These are phyloP conservation scores for Kodamaea lidongshanica DNA, from an alignment of 805 yeast species.

Conservation along the genomic window DNA sequence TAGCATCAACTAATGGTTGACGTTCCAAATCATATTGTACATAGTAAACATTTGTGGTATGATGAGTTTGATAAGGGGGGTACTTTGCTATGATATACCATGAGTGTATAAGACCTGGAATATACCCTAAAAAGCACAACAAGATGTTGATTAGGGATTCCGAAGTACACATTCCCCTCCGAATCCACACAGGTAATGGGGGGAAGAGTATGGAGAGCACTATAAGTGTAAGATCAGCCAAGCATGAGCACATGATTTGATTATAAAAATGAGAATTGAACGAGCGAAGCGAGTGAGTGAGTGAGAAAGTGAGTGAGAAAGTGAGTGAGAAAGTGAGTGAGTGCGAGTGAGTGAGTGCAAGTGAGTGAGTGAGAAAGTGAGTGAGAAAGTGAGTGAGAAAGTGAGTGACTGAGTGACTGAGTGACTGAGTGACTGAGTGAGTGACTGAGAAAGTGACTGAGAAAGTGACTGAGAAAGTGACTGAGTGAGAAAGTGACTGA, in stretches of 20 bases:
- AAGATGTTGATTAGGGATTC: slow-evolving; percentile 43
- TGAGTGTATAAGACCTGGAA: slow-evolving; percentile 48
- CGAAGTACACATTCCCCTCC: slow-evolving; percentile 54
- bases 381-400: no score
- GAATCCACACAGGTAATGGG: slow-evolving; percentile 64
- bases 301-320: no score
- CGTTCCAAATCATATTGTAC: slow-evolving; percentile 31
- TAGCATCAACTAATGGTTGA: no score
- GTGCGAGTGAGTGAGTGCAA: no score
- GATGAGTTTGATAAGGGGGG: slow-evolving; percentile 29
- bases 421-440: no score
- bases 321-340: no score
- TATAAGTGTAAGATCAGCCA: slow-evolving; percentile 53
- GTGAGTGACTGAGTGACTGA: no score
- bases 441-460: no score
- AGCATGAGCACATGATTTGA: slow-evolving; percentile 22
- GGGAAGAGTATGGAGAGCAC: slow-evolving; percentile 61
- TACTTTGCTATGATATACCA: slow-evolving; percentile 45
- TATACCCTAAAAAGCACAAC: slow-evolving; percentile 42
- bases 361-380: no score
- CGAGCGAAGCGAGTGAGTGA: no score
- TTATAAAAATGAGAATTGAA: not conserved
- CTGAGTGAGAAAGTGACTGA: no score
- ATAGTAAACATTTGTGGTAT: slow-evolving; percentile 28
- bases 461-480: no score